A percentile compares a stretch with the other conserved stretches of the same genome.
phyloP scores from a whole-genome alignment of 805 yeast genomes.

The Teunomyces lycoperdinae region DNA sequence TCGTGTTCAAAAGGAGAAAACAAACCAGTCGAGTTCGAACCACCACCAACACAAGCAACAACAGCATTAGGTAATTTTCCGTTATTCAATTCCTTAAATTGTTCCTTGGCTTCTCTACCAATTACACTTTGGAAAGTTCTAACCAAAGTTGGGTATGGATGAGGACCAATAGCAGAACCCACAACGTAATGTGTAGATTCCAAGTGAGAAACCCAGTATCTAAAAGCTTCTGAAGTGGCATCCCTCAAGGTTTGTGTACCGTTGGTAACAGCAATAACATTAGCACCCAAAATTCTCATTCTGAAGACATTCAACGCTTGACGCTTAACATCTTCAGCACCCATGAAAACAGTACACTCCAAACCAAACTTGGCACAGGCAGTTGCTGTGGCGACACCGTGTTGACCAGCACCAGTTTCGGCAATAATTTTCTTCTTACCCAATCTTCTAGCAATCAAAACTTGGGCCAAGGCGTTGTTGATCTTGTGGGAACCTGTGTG shows the following conservation, averaged over 20 bases:
- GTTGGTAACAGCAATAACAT: conserved; percentile 86
- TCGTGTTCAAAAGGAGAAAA: conserved; percentile 92
- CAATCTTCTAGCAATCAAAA: conserved; percentile 71
- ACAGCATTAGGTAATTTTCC: conserved; percentile 89
- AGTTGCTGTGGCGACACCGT: conserved; percentile 91
- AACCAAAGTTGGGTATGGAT: conserved; percentile 96
- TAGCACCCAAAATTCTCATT: conserved; percentile 95
- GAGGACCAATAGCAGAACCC: conserved; percentile 99
- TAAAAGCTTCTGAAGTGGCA: conserved; percentile 95
- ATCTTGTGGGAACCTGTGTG: conserved; percentile 89
- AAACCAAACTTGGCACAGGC: conserved; percentile 92
- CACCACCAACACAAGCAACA: conserved; percentile 99
- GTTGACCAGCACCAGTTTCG: conserved; percentile 93
- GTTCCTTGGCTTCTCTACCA: conserved; percentile 92
- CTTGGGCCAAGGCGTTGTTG: conserved; percentile 82
- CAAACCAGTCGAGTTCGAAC: conserved; percentile 94
- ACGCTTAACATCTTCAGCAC: conserved; percentile 98
- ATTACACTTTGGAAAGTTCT: conserved; percentile 98
- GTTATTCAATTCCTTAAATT: conserved; percentile 72
- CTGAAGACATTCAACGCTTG: conserved; percentile 98
- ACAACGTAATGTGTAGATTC: conserved; percentile 89
- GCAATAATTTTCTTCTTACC: conserved; percentile 79
- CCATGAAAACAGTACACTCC: conserved; percentile 95
- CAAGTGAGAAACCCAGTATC: conserved; percentile 90
- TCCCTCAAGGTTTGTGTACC: conserved; percentile 97